A percentile compares a stretch with the other conserved stretches of the same genome.
Conservation (phyloP, 257 asterid species). For the Solanum bulbocastanum region DNA sequence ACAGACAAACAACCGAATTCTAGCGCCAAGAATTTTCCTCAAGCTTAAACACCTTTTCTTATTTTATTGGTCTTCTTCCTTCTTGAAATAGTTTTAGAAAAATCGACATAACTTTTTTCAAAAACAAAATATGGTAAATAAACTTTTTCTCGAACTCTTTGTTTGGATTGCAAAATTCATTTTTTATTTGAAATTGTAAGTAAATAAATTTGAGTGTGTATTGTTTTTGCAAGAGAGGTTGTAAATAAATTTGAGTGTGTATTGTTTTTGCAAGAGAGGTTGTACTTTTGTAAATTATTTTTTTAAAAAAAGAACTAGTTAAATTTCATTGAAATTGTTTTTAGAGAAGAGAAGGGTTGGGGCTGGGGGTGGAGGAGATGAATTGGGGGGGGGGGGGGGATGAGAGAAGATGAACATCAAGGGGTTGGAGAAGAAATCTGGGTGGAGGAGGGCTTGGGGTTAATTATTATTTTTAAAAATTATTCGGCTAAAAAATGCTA, state of each 20-base stretch:
- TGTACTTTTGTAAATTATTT: background rate
- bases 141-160: no score
- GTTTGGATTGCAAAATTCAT: background rate
- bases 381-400: background rate
- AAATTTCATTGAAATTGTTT: background rate
- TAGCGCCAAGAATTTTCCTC: background rate
- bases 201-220: background rate
- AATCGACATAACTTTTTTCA: no score
- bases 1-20: background rate
- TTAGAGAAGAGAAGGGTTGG: background rate
- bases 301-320: background rate
- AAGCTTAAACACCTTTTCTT: no score
- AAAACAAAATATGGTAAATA: background rate
- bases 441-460: background rate
- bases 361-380: background rate
- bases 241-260: no score
- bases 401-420: background rate
- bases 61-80: background rate
- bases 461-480: no score
- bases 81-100: background rate
- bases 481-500: no score
- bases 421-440: background rate
- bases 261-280: no score
- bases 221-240: no score
- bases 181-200: background rate